Conservation (phyloP, 441 rosid species). For the Francoa sonchifolia region DNA sequence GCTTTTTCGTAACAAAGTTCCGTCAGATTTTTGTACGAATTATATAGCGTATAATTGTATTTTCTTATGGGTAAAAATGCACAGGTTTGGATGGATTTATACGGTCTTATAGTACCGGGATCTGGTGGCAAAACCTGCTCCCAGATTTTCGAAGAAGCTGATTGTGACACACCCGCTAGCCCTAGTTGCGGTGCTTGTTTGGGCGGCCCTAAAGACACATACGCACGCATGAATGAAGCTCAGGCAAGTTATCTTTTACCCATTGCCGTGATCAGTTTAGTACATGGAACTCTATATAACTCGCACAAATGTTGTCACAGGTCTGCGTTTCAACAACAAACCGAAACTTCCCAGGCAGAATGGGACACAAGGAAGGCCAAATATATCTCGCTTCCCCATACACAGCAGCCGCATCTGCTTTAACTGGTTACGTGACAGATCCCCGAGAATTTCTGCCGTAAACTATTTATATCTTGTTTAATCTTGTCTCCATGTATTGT, state of each 20-base stretch:
- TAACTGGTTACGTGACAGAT: conserved; percentile 85
- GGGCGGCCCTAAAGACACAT: conserved; percentile 94
- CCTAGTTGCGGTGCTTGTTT: conserved; percentile 97
- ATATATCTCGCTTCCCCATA: conserved; percentile 88
- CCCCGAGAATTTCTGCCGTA: conserved; percentile 87
- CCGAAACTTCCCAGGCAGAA: conserved; percentile 92
- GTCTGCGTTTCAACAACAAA: conserved; percentile 90
- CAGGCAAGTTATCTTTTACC: conserved; percentile 28
- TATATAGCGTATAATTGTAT: neutral
- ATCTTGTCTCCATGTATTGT: neutral
- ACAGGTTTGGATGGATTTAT: conserved; percentile 91
- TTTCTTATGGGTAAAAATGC: conserved; percentile 4
- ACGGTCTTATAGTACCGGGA: conserved; percentile 78
- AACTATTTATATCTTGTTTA: neutral
- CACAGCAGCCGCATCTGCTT: conserved; percentile 92
- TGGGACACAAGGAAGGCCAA: conserved; percentile 99
- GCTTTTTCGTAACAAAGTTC: too few relatives aligned
- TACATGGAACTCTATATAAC: neutral
- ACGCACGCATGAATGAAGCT: conserved; percentile 85
- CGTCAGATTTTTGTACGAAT: too few relatives aligned
- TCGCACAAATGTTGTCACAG: conserved; percentile 20
- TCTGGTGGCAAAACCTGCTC: conserved; percentile 93
- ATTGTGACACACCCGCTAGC: conserved; percentile 89
- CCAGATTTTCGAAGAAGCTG: conserved; percentile 93
- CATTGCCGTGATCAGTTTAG: too few relatives aligned